Evolutionary conservation across 176 grass and related monocot genomes (phyloP), one percentile per base, ranked within the genome.

Genomic region (Bothriochloa decipiens): DNA sequence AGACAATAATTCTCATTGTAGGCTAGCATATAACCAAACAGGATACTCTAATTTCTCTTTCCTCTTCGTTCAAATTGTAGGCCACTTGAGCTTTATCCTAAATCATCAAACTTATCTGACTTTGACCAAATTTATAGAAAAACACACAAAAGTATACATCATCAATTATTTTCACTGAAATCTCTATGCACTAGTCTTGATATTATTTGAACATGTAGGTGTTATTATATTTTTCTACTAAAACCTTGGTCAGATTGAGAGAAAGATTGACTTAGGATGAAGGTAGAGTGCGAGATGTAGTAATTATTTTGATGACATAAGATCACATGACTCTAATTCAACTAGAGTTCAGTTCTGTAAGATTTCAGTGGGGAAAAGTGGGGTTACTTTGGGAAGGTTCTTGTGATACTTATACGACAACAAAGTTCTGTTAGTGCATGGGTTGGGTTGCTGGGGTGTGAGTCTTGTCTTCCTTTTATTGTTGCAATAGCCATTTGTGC

Each of bases 401-500:
- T 29, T 65, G 62, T 65, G 62, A 29, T 29, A 26, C 11, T 65
- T 65, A 15, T 28, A 29, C 0, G 13, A 29, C 62, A 61, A 25
- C 58, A 3, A 65, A 28, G 25, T 65, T 65, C 26, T 65, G 25
- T 28, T 65, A 28, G n/a, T 52, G 53, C 4, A 0, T 22, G 18
- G 17, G 53, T 57, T 58, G 55, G 55, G 20, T 58, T 2, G 55
- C 6, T n/a, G 55, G 55, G 55, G 50, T 20, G 55, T 28, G 45
- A 47, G 43, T 15, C 7, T 67, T 18, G 26, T 14, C 64, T 29
- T 47, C 23, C 20, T 11, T 70, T 40, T 68, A 70, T 55, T 49
- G 10, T 49, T 58, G 33, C 20, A 23, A 14, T 68, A 76, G 67
- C 32, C 74, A 50, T 86, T 80, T 75, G 22, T 66, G 52, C 9